These are phyloP conservation scores for Pistacia integerrima DNA, from an alignment of 345 rosid species.

Conservation along the genomic window DNA sequence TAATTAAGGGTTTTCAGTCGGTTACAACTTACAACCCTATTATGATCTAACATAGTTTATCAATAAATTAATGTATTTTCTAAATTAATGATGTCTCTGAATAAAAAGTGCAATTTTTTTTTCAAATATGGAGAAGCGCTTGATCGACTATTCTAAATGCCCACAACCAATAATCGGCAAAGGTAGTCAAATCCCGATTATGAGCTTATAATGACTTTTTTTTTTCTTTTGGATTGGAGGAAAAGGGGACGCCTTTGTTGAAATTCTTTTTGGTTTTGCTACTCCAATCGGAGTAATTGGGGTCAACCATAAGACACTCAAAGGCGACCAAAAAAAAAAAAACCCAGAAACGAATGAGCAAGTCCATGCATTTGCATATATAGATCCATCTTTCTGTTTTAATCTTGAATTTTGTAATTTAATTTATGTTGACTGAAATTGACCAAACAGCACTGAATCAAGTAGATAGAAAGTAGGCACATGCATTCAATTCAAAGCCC, in stretches of 20 bases:
- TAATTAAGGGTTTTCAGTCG: not conserved
- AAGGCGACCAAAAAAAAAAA: not conserved
- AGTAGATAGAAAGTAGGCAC: constrained; percentile 23
- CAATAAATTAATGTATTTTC: too few species aligned
- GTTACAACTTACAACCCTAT: not conserved
- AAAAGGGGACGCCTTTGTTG: not conserved
- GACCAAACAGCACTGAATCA: constrained; percentile 3
- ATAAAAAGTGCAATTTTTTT: too few species aligned
- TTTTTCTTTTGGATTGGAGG: too few species aligned
- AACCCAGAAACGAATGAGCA: not conserved
- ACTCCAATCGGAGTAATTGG: too few species aligned
- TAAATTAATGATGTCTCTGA: too few species aligned
- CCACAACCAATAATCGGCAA: too few species aligned
- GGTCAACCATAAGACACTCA: too few species aligned
- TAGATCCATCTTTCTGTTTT: not conserved
- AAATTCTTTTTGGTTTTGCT: not conserved
- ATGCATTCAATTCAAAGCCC: constrained; percentile 25
- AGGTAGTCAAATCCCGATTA: not conserved
- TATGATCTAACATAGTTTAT: not conserved
- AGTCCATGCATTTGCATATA: not conserved
- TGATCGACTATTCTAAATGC: too few species aligned
- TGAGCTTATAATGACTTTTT: not conserved
- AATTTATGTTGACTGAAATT: constrained; percentile 6
- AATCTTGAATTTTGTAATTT: not conserved
- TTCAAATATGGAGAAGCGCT: too few species aligned